Conservation (phyloP, 768 basidiomycete species). For the Psilocybe sp. region DNA sequence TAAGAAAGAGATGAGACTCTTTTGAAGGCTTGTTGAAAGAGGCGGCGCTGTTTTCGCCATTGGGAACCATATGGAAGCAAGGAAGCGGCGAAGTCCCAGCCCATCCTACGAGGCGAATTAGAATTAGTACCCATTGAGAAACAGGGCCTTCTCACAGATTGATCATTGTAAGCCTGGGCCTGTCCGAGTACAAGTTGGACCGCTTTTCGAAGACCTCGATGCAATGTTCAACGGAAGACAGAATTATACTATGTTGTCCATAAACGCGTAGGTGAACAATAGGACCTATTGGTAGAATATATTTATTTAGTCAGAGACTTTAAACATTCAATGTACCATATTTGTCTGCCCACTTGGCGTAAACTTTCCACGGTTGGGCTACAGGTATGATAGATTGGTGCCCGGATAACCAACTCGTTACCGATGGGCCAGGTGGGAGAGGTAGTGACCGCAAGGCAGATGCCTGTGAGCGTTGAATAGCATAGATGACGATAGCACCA, state of each 20-base stretch:
- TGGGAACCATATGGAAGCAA: constrained; percentile 20
- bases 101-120: constrained; percentile 17
- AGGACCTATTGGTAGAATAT: constrained; percentile 17
- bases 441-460: too few relatives aligned
- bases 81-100: constrained; percentile 20
- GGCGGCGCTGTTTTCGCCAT: constrained; percentile 21
- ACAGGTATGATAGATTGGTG: too few relatives aligned
- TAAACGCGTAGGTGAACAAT: constrained; percentile 19
- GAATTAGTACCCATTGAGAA: too few relatives aligned
- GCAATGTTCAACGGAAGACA: constrained; percentile 17
- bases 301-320: too few relatives aligned
- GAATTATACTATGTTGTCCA: constrained; percentile 20
- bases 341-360: too few relatives aligned
- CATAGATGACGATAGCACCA: too few relatives aligned
- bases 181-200: constrained; percentile 22
- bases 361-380: too few relatives aligned
- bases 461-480: too few relatives aligned
- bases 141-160: constrained; percentile 22
- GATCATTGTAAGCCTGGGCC: constrained; percentile 15
- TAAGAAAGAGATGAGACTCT: constrained; percentile 7
- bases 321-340: too few relatives aligned
- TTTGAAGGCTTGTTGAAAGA: constrained; percentile 23
- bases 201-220: constrained; percentile 24
- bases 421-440: too few relatives aligned
- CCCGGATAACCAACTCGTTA: too few relatives aligned